Base-by-base conservation (phyloP, 352 stramenopile genomes). In the Globisporangium irregulare region DNA sequence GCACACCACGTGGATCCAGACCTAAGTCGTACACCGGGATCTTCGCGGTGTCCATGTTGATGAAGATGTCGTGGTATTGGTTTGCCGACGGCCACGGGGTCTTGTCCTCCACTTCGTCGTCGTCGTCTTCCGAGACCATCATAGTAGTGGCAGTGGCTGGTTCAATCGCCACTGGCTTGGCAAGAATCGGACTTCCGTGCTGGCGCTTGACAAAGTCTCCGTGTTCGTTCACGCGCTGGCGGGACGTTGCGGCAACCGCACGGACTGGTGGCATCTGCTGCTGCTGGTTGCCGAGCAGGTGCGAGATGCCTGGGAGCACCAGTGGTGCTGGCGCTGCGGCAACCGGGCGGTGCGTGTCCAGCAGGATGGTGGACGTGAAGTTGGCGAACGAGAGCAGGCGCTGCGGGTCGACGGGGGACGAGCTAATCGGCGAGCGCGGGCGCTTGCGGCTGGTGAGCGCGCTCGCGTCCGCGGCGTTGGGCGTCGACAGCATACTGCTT, bases 11-110 rank as follows among this genome's bases (percentile, higher is more conserved):
- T 14, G 82, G 76, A 64, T 91, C 84, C n/a, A 91, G 72, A 5
- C 84, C 84, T 14, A 92, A 68, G 61, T 92, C 82, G 71, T 90
- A 92, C 27, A 92, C 70, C 0, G 81, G 82, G 60, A 92, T 85
- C 36, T 76, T 67, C 25, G 71, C 62, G 18, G 70, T 73, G 43
- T 73, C 67, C 60, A 75, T 71, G 46, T 75, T 66, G 46, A 65
- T 71, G 53, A 92, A 79, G 38, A 92, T 76, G 46, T 81, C 72
- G 60, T 79, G 69, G 75, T 92, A 91, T 64, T 91, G 78, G 59
- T 71, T 83, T 4, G 84, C 84, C 48, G 84, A 90, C 22, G 82
- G 84, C 84, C 82, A 91, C n/a, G 82, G 84, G 7, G 82, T 89
- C 77, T 91, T 91, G 74, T 91, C 83, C 41, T 91, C 81, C 18